Evolutionary conservation across 192 early-diverging fungal genomes (phyloP).

Genomic region (Backusella morwellensis): DNA sequence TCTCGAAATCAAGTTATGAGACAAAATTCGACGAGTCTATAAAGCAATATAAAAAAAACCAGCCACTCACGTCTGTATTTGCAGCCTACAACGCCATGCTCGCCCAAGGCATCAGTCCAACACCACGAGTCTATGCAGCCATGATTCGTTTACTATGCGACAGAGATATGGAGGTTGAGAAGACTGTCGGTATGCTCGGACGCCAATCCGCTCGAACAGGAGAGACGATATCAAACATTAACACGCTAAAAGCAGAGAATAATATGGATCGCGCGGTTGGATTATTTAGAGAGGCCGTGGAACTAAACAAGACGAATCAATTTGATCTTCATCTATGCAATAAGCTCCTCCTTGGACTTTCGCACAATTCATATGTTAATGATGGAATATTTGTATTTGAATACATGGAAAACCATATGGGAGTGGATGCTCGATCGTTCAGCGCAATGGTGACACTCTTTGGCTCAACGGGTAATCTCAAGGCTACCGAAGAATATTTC

Average conservation of each 20-base stretch:
- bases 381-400: conserved; percentile 34
- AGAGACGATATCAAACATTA: background rate
- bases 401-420: conserved; percentile 20
- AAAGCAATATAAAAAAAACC: background rate
- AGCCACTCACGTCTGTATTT: conserved; percentile 8
- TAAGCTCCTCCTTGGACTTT: conserved; percentile 18
- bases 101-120: conserved; percentile 11
- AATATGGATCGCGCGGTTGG: conserved; percentile 33
- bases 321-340: conserved; percentile 30
- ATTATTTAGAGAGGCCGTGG: conserved; percentile 30
- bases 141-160: conserved; percentile 31
- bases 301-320: conserved; percentile 1
- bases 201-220: conserved; percentile 18
- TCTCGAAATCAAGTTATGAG: conserved; percentile 13
- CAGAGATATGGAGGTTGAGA: conserved; percentile 29
- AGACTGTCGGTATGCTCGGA: conserved; percentile 18
- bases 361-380: conserved; percentile 14
- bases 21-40: conserved; percentile 14
- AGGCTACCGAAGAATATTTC: conserved; percentile 27
- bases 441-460: conserved; percentile 45
- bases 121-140: conserved; percentile 20
- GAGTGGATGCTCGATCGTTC: conserved; percentile 44
- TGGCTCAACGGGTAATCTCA: conserved; percentile 28
- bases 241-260: conserved; percentile 20
- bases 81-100: conserved; percentile 31